phyloP scores from a whole-genome alignment of 495 filamentous ascomycete genomes.

The Hypoxylon cercidicola region DNA sequence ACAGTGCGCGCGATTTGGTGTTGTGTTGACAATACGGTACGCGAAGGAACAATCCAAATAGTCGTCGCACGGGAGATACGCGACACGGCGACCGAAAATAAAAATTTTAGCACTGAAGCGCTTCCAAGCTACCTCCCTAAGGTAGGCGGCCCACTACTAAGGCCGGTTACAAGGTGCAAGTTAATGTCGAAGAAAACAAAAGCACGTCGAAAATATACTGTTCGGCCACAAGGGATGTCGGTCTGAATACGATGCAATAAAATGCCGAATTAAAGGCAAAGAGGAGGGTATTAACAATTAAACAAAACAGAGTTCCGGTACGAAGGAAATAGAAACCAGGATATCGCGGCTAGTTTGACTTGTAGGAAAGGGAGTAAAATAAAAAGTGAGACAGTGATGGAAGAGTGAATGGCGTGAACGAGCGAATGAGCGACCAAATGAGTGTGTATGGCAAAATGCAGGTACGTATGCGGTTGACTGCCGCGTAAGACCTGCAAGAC shows the following conservation, averaged over 20 bases:
- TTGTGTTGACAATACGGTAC: constrained; percentile 14
- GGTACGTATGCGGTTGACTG: constrained; percentile 31
- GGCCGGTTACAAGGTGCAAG: not conserved
- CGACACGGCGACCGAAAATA: constrained; percentile 28
- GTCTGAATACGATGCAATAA: not conserved
- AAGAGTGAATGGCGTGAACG: constrained; percentile 16
- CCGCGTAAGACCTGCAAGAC: constrained; percentile 21
- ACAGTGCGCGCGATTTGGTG: constrained; percentile 33
- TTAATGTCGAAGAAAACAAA: not conserved
- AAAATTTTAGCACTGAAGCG: constrained; percentile 9
- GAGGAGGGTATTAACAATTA: constrained; percentile 39
- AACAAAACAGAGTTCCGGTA: constrained; percentile 30
- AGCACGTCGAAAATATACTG: not conserved
- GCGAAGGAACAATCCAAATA: constrained; percentile 29
- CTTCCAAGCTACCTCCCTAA: not conserved
- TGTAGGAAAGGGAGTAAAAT: constrained; percentile 7
- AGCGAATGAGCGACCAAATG: constrained; percentile 37
- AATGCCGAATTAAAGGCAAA: not conserved
- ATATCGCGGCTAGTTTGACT: constrained; percentile 26
- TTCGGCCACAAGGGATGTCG: not conserved
- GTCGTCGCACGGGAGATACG: constrained; percentile 31
- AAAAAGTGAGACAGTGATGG: constrained; percentile 17
- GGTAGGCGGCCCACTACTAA: constrained; percentile 9
- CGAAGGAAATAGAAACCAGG: constrained; percentile 33
- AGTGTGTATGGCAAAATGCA: constrained; percentile 38